Percentiles rank a stretch among this genome's conserved stretches.
These are phyloP conservation scores for Thalia dealbata DNA, from an alignment of 176 grass and related monocot genomes.

Conservation along the genomic window DNA sequence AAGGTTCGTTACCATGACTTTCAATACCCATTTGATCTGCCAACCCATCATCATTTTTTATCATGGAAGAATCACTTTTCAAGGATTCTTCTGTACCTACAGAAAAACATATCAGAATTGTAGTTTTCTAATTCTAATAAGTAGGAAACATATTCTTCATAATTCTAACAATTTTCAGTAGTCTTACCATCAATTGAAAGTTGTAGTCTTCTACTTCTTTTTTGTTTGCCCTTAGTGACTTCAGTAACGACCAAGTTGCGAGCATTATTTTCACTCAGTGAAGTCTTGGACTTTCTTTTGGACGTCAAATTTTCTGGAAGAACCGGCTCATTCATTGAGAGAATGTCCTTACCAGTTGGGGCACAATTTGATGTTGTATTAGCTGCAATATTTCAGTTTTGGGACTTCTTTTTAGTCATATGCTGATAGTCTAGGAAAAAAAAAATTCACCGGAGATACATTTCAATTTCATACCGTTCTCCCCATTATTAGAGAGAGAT, in stretches of 20 bases:
- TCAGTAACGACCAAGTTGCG: slow-evolving; percentile 35
- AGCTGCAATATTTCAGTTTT: background rate
- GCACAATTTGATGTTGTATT: slow-evolving; percentile 7
- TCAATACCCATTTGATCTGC: slow-evolving; percentile 15
- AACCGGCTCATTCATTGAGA: slow-evolving; percentile 20
- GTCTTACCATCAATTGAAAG: slow-evolving; percentile 28
- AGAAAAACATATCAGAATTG: background rate
- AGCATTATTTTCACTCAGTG: slow-evolving; percentile 40
- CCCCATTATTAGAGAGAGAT: slow-evolving; percentile 24
- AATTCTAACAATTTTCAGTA: slow-evolving; percentile 20
- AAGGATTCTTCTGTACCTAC: background rate
- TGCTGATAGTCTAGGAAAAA: background rate
- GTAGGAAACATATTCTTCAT: slow-evolving; percentile 36
- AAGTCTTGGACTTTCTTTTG: slow-evolving; percentile 60
- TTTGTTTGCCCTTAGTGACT: slow-evolving; percentile 36
- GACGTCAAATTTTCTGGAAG: slow-evolving; percentile 12
- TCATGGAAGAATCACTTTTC: slow-evolving; percentile 13
- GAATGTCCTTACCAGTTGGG: slow-evolving; percentile 29
- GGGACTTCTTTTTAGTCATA: background rate
- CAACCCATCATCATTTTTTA: slow-evolving; percentile 17
- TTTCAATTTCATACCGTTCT: slow-evolving; percentile 37
- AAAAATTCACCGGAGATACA: background rate
- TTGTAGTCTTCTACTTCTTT: slow-evolving; percentile 55
- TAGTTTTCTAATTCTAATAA: too few relatives aligned
- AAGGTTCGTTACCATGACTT: slow-evolving; percentile 49